A percentile compares a stretch with the other conserved stretches of the same genome.
phyloP scores from a whole-genome alignment of 768 basidiomycete species.

The Lentinula sp. region DNA sequence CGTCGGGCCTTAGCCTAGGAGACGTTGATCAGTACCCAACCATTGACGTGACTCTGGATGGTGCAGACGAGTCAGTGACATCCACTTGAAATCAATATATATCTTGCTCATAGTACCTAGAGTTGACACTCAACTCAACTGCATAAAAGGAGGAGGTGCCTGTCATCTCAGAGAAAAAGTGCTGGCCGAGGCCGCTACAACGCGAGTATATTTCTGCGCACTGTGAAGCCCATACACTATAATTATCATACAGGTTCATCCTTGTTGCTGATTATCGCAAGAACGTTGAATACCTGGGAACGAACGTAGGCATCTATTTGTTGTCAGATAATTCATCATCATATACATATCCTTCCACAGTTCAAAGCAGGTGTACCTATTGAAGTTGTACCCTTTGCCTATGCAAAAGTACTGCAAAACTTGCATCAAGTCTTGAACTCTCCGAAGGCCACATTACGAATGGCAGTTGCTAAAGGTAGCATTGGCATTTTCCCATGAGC shows the following conservation, averaged over 20 bases:
- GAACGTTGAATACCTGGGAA: slow-evolving; percentile 77
- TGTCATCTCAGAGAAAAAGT: slow-evolving; percentile 98
- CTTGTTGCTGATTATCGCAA: slow-evolving; percentile 96
- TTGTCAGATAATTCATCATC: background rate
- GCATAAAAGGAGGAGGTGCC: slow-evolving; percentile 96
- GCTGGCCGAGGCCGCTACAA: slow-evolving; percentile 90
- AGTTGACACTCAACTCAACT: slow-evolving; percentile 81
- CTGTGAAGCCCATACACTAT: background rate
- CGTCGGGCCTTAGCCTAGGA: slow-evolving; percentile 68
- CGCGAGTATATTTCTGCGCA: slow-evolving; percentile 30
- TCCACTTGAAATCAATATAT: background rate
- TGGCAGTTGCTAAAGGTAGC: slow-evolving; percentile 78
- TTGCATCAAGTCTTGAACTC: slow-evolving; percentile 56
- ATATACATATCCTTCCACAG: slow-evolving; percentile 28
- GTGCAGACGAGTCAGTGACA: slow-evolving; percentile 83
- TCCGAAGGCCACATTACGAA: slow-evolving; percentile 73
- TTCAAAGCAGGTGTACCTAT: slow-evolving; percentile 88
- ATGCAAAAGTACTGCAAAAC: slow-evolving; percentile 78
- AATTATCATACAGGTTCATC: slow-evolving; percentile 52
- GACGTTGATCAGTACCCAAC: slow-evolving; percentile 85
- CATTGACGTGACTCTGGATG: slow-evolving; percentile 97
- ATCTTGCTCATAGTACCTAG: slow-evolving; percentile 28
- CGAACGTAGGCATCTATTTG: slow-evolving; percentile 51
- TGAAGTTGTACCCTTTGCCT: slow-evolving; percentile 96
- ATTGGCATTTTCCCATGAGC: background rate